Evolutionary conservation across 495 filamentous ascomycete genomes (phyloP), one percentile per base, ranked within the genome.

Genomic region (Penicillium crystallinum): DNA sequence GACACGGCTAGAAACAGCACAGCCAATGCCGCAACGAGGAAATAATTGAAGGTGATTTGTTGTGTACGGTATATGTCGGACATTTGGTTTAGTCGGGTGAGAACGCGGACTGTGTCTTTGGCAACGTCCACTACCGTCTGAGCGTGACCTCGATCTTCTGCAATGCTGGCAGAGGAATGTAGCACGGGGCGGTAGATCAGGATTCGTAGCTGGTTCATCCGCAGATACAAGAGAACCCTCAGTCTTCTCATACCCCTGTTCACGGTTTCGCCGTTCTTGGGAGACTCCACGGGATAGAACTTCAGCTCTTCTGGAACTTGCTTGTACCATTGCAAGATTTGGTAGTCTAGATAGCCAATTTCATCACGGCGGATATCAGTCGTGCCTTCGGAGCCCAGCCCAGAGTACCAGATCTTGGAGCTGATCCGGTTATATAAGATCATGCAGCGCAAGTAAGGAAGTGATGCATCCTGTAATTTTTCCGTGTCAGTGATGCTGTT

Each of bases 31-130:
- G 87, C 85, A 10, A 89, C 82, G 15, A 95, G 77, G 66, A 95
- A 95, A 59, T 91, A 90, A 66, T 95, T 89, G 72, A 91, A 92
- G 53, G 84, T 84, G 31, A 90, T 82, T 65, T 93, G 89, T 47
- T 89, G 82, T 6, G 79, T 83, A 8, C 84, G 80, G 68, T 93
- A 95, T 23, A 93, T 83, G 53, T 91, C 84, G 0, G 86, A 84
- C n/a, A 82, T 86, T 59, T 84, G 83, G 63, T 91, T 91, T 8
- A 91, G 77, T 30, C 81, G 80, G 0, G 86, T 83, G 14, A 95
- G 71, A 7, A 86, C 82, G 12, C 83, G 79, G 34, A 95, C 85
- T 0, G 87, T 91, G 57, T 93, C 86, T 60, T 89, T 89, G 14
- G 90, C 87, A 3, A 93, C 75, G 41, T 86, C 81, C 18, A 92